These are phyloP conservation scores for Hypoxylon subgilvum DNA, from an alignment of 495 filamentous ascomycete genomes.

Conservation along the genomic window DNA sequence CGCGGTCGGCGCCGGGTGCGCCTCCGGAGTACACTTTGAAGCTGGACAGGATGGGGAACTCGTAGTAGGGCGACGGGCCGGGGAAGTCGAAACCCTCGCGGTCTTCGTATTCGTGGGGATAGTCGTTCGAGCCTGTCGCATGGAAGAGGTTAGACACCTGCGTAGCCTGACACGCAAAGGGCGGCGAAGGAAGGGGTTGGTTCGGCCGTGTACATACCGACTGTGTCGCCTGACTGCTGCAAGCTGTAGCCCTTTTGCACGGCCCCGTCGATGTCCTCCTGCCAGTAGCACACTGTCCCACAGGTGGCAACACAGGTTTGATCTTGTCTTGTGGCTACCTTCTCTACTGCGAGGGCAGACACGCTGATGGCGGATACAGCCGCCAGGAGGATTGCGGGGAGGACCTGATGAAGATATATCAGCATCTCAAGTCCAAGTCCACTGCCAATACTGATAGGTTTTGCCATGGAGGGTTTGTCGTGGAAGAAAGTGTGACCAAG, in stretches of 20 bases:
- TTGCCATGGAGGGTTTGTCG: neutral
- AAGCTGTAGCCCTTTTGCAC: conserved; percentile 57
- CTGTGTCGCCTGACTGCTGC: conserved; percentile 52
- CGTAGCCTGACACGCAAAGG: neutral
- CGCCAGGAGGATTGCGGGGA: conserved; percentile 42
- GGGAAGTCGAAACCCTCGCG: conserved; percentile 75
- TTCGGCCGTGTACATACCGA: conserved; percentile 50
- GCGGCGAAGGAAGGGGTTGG: neutral
- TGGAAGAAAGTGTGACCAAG: neutral
- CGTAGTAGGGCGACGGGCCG: conserved; percentile 63
- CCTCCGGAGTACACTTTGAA: conserved; percentile 64
- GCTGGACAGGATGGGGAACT: conserved; percentile 70
- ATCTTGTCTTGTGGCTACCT: conserved; percentile 19
- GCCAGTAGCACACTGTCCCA: conserved; percentile 47
- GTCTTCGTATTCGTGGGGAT: conserved; percentile 77
- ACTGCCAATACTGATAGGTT: neutral
- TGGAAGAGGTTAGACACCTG: conserved; percentile 1
- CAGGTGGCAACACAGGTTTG: conserved; percentile 47
- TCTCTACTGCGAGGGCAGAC: conserved; percentile 42
- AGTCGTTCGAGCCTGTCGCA: conserved; percentile 49
- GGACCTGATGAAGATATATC: conserved; percentile 27
- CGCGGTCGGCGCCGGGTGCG: conserved; percentile 72
- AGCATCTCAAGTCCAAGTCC: neutral
- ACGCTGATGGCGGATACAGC: conserved; percentile 38
- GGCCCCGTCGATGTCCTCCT: conserved; percentile 55